phyloP scores from a whole-genome alignment of 768 basidiomycete genomes.

The Wakefieldia striispora region DNA sequence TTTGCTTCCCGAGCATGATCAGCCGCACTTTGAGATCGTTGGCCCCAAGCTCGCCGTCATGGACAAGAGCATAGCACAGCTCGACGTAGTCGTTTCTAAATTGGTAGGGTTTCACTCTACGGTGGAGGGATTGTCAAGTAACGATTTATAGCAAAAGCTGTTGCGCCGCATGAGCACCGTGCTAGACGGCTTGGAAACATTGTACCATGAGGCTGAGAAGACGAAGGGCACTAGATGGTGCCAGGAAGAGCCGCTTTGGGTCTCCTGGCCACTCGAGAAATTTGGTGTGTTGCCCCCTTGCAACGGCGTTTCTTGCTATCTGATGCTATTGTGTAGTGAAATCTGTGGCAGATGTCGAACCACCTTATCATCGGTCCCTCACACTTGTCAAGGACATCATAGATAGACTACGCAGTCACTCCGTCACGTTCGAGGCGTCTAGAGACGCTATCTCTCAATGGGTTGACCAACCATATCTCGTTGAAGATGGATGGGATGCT shows the following conservation, averaged over 20 bases:
- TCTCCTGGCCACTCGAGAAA: constrained; percentile 77
- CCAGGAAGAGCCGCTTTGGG: constrained; percentile 71
- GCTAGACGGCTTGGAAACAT: constrained; percentile 61
- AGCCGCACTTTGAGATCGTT: constrained; percentile 58
- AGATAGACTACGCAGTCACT: constrained; percentile 59
- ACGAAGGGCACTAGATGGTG: constrained; percentile 73
- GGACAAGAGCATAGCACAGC: constrained; percentile 60
- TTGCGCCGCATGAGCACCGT: constrained; percentile 63
- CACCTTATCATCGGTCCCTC: constrained; percentile 68
- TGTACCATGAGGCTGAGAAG: constrained; percentile 69
- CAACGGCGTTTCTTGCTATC: neutral
- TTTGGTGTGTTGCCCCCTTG: constrained; percentile 50
- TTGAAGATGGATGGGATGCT: constrained; percentile 66
- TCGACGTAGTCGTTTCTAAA: constrained; percentile 58
- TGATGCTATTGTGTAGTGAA: constrained; percentile 41
- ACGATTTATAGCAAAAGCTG: constrained; percentile 55
- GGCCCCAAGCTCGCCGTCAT: constrained; percentile 64
- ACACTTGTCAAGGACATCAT: constrained; percentile 54
- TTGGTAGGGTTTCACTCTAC: constrained; percentile 48
- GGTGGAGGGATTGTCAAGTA: neutral
- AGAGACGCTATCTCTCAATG: constrained; percentile 61
- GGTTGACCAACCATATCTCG: constrained; percentile 66
- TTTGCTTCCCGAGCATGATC: constrained; percentile 46
- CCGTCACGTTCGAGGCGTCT: constrained; percentile 67
- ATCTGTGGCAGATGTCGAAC: constrained; percentile 52